These are phyloP conservation scores for Mycotypha africana DNA, from an alignment of 371 early-diverging fungal genomes.

Conservation along the genomic window DNA sequence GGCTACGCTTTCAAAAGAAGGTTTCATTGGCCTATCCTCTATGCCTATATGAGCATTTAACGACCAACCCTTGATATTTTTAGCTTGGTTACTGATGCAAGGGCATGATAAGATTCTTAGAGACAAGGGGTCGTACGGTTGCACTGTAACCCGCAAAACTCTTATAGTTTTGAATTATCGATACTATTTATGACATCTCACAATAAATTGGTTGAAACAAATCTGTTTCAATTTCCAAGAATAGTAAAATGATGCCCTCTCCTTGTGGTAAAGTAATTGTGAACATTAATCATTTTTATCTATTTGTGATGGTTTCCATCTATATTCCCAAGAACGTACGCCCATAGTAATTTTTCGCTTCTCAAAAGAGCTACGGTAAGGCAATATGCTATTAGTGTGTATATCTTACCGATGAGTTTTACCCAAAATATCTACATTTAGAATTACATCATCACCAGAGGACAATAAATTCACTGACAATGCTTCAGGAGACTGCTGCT, in stretches of 20 bases:
- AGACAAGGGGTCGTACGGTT: slow-evolving; percentile 45
- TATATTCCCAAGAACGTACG: slow-evolving; percentile 45
- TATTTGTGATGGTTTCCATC: slow-evolving; percentile 49
- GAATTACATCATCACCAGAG: too few species aligned
- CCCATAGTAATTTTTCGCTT: slow-evolving; percentile 33
- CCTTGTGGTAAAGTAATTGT: too few species aligned
- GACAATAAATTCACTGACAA: too few species aligned
- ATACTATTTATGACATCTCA: slow-evolving; percentile 68
- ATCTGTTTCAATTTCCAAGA: slow-evolving; percentile 61
- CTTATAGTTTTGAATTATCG: slow-evolving; percentile 58
- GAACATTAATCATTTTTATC: too few species aligned
- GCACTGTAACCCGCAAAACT: slow-evolving; percentile 58
- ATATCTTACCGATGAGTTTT: too few species aligned
- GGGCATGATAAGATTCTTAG: too few species aligned
- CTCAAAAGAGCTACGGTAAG: too few species aligned
- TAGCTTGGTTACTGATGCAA: too few species aligned
- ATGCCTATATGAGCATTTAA: slow-evolving; percentile 52
- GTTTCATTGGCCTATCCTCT: slow-evolving; percentile 50
- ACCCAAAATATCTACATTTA: too few species aligned
- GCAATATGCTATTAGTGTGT: too few species aligned
- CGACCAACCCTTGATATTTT: slow-evolving; percentile 70
- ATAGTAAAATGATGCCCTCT: not conserved
- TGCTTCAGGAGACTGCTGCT: too few species aligned
- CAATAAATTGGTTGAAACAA: slow-evolving; percentile 63
- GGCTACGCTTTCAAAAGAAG: slow-evolving; percentile 54